These are phyloP conservation scores for Turnera subulata DNA, from an alignment of 345 rosid species.

Conservation along the genomic window DNA sequence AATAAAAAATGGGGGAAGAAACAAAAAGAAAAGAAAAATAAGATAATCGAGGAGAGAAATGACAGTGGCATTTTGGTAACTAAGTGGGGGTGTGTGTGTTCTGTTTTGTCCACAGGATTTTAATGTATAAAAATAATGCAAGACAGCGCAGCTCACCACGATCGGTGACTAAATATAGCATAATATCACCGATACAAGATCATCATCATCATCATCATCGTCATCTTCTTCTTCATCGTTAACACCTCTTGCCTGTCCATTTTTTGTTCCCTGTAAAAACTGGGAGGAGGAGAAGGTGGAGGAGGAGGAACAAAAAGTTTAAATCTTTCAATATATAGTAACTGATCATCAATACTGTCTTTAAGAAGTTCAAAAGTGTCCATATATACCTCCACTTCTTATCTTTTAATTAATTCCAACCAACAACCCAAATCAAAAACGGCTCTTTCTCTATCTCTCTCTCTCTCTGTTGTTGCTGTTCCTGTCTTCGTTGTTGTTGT, in stretches of 20 bases:
- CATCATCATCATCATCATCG: neutral
- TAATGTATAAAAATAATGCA: neutral
- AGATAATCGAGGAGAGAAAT: no score
- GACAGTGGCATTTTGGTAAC: neutral
- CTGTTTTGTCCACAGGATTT: no score
- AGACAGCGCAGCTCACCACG: neutral
- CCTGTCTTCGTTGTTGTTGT: no score
- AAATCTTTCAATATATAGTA: no score
- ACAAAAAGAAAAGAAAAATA: no score
- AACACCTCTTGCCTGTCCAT: neutral
- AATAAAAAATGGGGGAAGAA: no score
- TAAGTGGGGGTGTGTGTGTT: neutral
- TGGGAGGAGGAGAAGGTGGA: neutral
- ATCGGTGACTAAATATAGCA: constrained; percentile 3
- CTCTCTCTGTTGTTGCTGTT: no score
- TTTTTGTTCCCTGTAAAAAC: neutral
- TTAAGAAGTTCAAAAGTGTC: no score
- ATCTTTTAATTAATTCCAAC: no score
- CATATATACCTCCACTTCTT: neutral
- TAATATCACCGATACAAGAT: neutral
- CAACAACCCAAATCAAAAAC: no score
- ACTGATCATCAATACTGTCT: neutral
- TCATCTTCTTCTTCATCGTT: neutral
- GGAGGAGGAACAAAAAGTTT: no score
- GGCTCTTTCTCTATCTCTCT: no score